phyloP scores from a whole-genome alignment of 331 rosid genomes.

The Pyracantha coccinea region DNA sequence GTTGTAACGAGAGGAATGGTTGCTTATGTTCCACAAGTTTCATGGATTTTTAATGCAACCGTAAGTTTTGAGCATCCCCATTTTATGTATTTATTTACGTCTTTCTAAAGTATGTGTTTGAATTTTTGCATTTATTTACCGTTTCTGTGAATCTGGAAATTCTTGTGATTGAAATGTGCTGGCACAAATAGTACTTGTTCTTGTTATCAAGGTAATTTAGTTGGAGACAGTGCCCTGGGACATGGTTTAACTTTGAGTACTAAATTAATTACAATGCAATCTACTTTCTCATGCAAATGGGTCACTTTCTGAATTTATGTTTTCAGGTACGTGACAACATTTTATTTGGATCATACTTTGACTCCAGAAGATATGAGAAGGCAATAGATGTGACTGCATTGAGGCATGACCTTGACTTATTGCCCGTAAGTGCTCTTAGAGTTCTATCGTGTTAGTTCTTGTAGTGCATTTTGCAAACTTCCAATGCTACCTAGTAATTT shows the following conservation, averaged over 20 bases:
- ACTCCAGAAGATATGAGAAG: slow-evolving; percentile 31
- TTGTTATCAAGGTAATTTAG: neutral
- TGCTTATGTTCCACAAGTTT: slow-evolving; percentile 48
- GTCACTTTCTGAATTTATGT: neutral
- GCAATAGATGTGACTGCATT: slow-evolving; percentile 39
- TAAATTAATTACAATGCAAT: neutral
- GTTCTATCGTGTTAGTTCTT: slow-evolving; percentile 2
- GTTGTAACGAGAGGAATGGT: slow-evolving; percentile 35
- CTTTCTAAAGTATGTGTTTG: neutral
- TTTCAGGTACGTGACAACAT: slow-evolving; percentile 47
- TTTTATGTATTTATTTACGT: neutral
- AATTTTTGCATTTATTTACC: neutral
- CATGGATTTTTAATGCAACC: slow-evolving; percentile 49
- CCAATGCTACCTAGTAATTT: neutral
- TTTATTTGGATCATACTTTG: slow-evolving; percentile 39
- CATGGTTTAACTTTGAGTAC: neutral
- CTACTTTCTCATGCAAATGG: neutral
- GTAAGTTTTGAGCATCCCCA: slow-evolving; percentile 17
- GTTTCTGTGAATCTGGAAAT: neutral
- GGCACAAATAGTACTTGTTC: neutral
- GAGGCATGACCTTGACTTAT: slow-evolving; percentile 37
- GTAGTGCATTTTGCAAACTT: neutral
- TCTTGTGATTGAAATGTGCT: neutral
- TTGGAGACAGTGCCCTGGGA: neutral
- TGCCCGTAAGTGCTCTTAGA: slow-evolving; percentile 27